These are phyloP conservation scores for Fusarium verticillioides DNA, from an alignment of 2,329 filamentous ascomycete genomes.

Conservation along the genomic window DNA sequence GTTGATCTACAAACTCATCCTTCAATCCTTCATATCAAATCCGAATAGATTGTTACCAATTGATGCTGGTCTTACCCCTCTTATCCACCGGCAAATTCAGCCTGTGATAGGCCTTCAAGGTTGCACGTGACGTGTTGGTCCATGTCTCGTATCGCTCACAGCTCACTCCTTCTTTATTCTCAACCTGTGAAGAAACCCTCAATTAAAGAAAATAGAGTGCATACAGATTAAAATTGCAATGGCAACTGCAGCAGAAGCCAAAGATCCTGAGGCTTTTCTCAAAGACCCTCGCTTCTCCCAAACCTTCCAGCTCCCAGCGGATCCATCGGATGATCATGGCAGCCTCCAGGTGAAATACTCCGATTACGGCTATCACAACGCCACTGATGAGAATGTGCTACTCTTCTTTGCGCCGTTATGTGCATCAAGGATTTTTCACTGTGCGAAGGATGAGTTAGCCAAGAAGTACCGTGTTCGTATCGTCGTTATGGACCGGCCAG, in stretches of 20 bases:
- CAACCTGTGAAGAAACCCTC: neutral
- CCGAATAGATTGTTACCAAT: neutral
- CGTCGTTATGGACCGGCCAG: conserved; percentile 14
- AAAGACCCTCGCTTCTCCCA: conserved; percentile 22
- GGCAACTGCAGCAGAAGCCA: neutral
- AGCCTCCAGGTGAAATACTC: conserved; percentile 11
- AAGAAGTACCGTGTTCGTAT: conserved; percentile 20
- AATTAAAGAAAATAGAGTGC: too few relatives aligned
- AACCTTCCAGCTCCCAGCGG: conserved; percentile 1
- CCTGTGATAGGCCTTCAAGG: neutral
- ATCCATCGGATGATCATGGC: neutral
- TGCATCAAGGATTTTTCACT: conserved; percentile 18
- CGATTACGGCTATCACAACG: conserved; percentile 22
- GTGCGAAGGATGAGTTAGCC: conserved; percentile 14
- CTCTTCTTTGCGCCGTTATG: conserved; percentile 22
- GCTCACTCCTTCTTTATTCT: neutral
- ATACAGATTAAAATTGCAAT: neutral
- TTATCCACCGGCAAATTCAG: neutral
- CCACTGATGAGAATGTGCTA: conserved; percentile 16
- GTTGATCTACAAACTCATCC: neutral
- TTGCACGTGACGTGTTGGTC: neutral
- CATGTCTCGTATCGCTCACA: neutral
- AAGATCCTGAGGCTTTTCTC: neutral
- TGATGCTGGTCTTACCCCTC: neutral
- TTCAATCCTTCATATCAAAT: neutral